Conservation (phyloP, 2,329 filamentous ascomycete species). For the Ascochyta rabiei region DNA sequence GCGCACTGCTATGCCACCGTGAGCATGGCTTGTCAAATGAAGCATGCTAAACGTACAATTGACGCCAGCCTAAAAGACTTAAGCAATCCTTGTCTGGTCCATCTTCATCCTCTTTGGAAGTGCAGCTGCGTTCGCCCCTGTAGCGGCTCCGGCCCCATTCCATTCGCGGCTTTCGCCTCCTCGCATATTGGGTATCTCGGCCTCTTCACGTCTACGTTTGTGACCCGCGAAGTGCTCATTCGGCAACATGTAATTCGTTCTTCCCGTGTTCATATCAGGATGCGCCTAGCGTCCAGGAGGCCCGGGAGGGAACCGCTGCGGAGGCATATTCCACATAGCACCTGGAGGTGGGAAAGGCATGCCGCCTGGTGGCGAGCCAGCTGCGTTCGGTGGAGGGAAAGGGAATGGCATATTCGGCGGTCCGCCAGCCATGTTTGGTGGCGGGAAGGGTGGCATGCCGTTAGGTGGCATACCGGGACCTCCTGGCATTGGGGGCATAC, state of each 20-base stretch:
- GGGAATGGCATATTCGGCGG: conserved; percentile 39
- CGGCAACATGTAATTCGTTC: conserved; percentile 6
- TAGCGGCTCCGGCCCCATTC: conserved; percentile 19
- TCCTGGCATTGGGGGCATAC: conserved; percentile 43
- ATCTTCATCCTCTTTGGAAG: conserved; percentile 19
- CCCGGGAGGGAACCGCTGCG: conserved; percentile 35
- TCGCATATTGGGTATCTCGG: conserved; percentile 26
- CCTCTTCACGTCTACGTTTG: conserved; percentile 20
- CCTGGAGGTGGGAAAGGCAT: conserved; percentile 49
- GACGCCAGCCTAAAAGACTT: background rate
- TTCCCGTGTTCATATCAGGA: conserved; percentile 16
- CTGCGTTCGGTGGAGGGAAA: conserved; percentile 31
- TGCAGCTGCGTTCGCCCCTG: conserved; percentile 27
- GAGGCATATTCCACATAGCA: conserved; percentile 39
- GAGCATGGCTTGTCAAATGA: conserved; percentile 6
- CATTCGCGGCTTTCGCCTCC: conserved; percentile 9
- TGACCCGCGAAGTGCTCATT: conserved; percentile 4
- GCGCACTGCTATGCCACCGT: conserved; percentile 20
- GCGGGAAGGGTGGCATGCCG: conserved; percentile 49
- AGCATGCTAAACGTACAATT: background rate
- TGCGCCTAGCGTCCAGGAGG: conserved; percentile 34
- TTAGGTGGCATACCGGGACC: conserved; percentile 30
- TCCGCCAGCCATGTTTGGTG: conserved; percentile 39
- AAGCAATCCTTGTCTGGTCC: background rate
- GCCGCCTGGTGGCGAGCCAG: conserved; percentile 41